Conservation (phyloP, 2,329 filamentous ascomycete species). For the Arthrinium phaeospermum region DNA sequence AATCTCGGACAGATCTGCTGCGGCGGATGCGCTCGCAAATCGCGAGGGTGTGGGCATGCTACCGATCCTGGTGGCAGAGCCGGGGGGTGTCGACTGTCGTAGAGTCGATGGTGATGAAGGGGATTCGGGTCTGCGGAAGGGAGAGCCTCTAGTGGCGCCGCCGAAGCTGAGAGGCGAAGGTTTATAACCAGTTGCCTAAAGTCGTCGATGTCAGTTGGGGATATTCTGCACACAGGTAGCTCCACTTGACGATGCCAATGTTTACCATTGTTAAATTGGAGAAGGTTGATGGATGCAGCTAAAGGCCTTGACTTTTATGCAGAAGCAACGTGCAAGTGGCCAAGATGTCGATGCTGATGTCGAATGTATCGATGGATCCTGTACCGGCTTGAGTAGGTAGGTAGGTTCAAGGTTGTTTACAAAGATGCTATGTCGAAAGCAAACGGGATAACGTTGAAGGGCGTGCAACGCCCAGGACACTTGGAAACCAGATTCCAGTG, state of each 20-base stretch:
- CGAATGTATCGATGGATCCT: neutral
- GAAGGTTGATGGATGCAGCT: neutral
- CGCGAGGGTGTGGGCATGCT: constrained; percentile 54
- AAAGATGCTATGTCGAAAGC: neutral
- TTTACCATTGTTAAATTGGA: constrained; percentile 15
- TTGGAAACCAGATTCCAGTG: neutral
- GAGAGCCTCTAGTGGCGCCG: constrained; percentile 68
- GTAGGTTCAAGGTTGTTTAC: no score
- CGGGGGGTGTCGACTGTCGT: constrained; percentile 67
- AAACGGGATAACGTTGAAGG: neutral
- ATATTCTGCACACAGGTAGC: neutral
- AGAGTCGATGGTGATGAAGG: constrained; percentile 70
- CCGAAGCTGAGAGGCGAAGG: constrained; percentile 73
- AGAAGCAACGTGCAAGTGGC: neutral
- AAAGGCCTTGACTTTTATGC: constrained; percentile 7
- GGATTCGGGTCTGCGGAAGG: constrained; percentile 67
- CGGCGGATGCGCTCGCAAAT: constrained; percentile 44
- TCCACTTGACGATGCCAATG: constrained; percentile 12
- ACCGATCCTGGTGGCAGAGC: constrained; percentile 61
- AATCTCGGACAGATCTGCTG: constrained; percentile 45
- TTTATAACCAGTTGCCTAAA: constrained; percentile 67
- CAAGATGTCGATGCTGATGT: neutral
- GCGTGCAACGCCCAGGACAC: neutral
- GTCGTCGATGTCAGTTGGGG: constrained; percentile 32
- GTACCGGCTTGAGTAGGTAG: neutral